phyloP scores from a whole-genome alignment of 129 eudicot species.

The Escallonia herrerae region DNA sequence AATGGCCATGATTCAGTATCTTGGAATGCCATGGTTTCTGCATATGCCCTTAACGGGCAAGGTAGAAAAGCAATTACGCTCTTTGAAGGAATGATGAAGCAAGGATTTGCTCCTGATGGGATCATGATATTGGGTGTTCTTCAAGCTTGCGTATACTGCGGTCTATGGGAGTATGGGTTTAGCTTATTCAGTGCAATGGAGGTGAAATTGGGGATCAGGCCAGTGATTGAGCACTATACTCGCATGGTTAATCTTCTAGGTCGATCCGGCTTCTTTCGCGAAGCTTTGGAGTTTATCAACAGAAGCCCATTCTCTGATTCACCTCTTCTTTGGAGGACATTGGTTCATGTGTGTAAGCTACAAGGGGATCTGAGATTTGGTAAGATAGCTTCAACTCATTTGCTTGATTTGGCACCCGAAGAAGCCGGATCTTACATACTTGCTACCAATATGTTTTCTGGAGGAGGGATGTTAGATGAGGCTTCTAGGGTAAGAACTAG shows the following conservation, averaged over 20 bases:
- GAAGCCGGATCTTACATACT: constrained; percentile 5
- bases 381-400: constrained; percentile 2
- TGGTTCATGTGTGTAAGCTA: constrained; percentile 2
- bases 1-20: not conserved
- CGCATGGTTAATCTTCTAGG: constrained; percentile 14
- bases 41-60: constrained; percentile 6
- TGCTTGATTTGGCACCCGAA: constrained; percentile 10
- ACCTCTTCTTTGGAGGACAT: constrained; percentile 10
- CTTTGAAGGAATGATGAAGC: constrained; percentile 11
- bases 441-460: not conserved
- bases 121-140: constrained; percentile 4
- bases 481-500: constrained; percentile 5
- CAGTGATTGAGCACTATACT: constrained; percentile 6
- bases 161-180: not conserved
- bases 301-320: constrained; percentile 1
- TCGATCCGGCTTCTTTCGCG: constrained; percentile 3
- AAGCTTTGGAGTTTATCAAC: constrained; percentile 10
- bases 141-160: constrained; percentile 11
- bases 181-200: constrained; percentile 3
- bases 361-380: constrained; percentile 1
- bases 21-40: constrained; percentile 16
- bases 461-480: not conserved
- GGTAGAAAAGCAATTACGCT: constrained; percentile 4
- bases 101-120: constrained; percentile 5
- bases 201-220: constrained; percentile 8